Evolutionary conservation across 768 basidiomycete species (phyloP).

Genomic region (Leucocoprinus leucothites): DNA sequence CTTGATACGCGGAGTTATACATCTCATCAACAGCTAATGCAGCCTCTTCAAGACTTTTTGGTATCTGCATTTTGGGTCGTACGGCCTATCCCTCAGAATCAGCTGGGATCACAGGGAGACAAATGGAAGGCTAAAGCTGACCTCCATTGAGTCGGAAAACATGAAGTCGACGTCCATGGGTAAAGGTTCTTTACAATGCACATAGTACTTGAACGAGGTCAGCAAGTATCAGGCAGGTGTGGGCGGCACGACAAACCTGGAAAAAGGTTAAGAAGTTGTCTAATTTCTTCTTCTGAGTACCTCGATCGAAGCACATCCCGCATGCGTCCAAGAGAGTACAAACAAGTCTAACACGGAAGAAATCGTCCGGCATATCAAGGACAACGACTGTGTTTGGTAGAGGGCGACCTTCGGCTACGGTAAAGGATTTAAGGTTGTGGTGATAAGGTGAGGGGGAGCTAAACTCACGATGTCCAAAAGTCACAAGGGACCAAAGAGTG

Average conservation of each 20-base stretch:
- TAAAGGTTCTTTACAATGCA: constrained; percentile 83
- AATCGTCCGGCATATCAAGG: constrained; percentile 93
- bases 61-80: constrained; percentile 72
- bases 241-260: constrained; percentile 53
- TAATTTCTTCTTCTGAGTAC: constrained; percentile 87
- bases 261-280: constrained; percentile 93
- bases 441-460: not conserved
- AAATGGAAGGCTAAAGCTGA: constrained; percentile 25
- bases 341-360: constrained; percentile 88
- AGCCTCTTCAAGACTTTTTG: constrained; percentile 82
- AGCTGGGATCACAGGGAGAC: not conserved
- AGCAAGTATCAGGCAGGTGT: not conserved
- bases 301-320: constrained; percentile 97
- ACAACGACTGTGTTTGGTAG: constrained; percentile 69
- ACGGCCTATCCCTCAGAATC: constrained; percentile 52
- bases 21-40: constrained; percentile 89
- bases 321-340: constrained; percentile 94
- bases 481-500: constrained; percentile 89
- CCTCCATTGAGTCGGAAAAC: constrained; percentile 92
- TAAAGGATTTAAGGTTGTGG: not conserved
- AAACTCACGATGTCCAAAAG: constrained; percentile 90
- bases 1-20: constrained; percentile 66
- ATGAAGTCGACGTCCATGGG: constrained; percentile 99
- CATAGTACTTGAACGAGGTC: constrained; percentile 58
- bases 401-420: constrained; percentile 83